Evolutionary conservation across 192 early-diverging fungal species (phyloP).

Genomic region (Gaertneriomyces sp.): DNA sequence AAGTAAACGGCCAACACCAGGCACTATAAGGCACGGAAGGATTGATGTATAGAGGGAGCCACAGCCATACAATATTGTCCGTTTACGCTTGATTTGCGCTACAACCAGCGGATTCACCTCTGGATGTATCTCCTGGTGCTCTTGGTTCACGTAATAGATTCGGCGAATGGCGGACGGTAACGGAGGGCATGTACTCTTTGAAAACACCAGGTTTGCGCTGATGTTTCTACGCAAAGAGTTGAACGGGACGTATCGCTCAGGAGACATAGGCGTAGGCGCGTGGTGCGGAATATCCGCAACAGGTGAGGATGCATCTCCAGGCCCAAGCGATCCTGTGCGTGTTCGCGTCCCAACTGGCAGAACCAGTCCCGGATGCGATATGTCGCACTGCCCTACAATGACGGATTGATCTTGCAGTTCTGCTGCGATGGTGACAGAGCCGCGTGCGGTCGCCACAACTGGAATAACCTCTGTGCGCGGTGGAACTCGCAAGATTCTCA

Average conservation of each 20-base stretch:
- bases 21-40: conserved; percentile 66
- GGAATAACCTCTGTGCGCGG: conserved; percentile 66
- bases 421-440: conserved; percentile 56
- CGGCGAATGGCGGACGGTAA: conserved; percentile 54
- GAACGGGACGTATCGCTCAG: conserved; percentile 14
- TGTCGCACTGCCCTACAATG: conserved; percentile 70
- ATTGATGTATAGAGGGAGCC: conserved; percentile 74
- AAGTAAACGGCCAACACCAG: conserved; percentile 62
- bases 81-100: conserved; percentile 44
- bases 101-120: conserved; percentile 59
- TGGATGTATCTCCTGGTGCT: conserved; percentile 67
- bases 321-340: conserved; percentile 28
- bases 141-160: conserved; percentile 69
- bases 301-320: conserved; percentile 17
- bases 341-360: conserved; percentile 21
- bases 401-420: conserved; percentile 60
- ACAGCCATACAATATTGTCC: conserved; percentile 64
- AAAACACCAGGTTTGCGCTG: conserved; percentile 50
- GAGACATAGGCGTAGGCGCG: conserved; percentile 3
- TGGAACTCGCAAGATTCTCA: conserved; percentile 63
- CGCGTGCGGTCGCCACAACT: conserved; percentile 55
- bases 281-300: conserved; percentile 24
- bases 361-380: conserved; percentile 61
- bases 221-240: conserved; percentile 1
- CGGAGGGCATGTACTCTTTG: conserved; percentile 41